Base-by-base conservation (phyloP, 2,329 filamentous ascomycete genomes). In the Colletotrichum musae region DNA sequence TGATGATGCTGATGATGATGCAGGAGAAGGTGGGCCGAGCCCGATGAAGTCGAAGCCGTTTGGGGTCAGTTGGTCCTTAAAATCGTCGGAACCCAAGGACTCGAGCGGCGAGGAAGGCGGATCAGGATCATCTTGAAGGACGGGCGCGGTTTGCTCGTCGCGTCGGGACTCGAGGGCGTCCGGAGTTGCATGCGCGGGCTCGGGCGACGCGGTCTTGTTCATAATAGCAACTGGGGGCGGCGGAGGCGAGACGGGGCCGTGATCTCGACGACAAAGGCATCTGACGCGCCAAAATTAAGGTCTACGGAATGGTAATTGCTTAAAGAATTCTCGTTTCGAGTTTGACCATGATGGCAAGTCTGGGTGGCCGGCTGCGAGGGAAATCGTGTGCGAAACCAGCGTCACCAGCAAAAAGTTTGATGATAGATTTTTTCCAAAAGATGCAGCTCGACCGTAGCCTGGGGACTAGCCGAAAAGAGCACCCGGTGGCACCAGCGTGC, bases 121-220 rank as follows among this genome's bases (percentile, higher is more conserved):
- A 48, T 58, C 60, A 28, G 50, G 41, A 50, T 71, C 67, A 70
- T 70, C 16, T 24, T 61, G 62, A 52, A 36, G 21, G 39, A 28
- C n/a, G 6, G 69, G 58, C 69, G 71, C 71, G 69, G 47, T 66
- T 50, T 72, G 61, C 52, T 70, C 66, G 72, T 72, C 73, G 72
- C 69, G 72, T 71, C 74, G 68, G 67, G 71, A 52, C 70, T 73
- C 62, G 71, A 68, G 63, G 70, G 72, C 70, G 70, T 75, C 72
- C 72, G 72, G 70, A 74, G 79, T 77, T 78, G 79, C 76, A 75
- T 79, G 79, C 76, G 69, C 69, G 61, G 58, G 81, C 82, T 81
- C 80, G 81, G 84, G 81, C 81, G 86, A 89, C 87, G 87, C 87
- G 87, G 81, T 87, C 83, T 84, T 84, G 81, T 85, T 86, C 88